Evolutionary conservation across 768 basidiomycete genomes (phyloP).

Genomic region (Ramaria rubella): DNA sequence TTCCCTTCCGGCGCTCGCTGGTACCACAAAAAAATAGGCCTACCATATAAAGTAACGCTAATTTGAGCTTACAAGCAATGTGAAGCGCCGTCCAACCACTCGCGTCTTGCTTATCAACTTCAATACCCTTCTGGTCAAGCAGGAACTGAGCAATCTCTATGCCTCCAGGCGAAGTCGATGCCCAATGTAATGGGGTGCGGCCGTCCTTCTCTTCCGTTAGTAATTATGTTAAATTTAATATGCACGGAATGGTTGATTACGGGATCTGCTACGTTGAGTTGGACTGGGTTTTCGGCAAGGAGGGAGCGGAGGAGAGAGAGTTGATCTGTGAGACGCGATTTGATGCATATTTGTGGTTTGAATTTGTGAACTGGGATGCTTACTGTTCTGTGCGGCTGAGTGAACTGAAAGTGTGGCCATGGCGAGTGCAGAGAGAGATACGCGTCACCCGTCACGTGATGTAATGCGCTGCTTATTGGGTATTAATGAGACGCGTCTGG

Average conservation of each 20-base stretch:
- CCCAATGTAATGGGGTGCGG: conserved; percentile 82
- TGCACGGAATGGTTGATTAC: conserved; percentile 30
- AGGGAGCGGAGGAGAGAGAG: conserved; percentile 61
- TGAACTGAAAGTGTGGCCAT: conserved; percentile 51
- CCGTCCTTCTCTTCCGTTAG: conserved; percentile 49
- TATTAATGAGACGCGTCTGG: too few species aligned
- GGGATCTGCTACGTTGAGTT: conserved; percentile 55
- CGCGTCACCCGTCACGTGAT: conserved; percentile 10
- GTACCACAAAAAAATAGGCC: conserved; percentile 7
- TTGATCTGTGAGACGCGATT: conserved; percentile 50
- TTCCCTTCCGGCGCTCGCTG: conserved; percentile 79
- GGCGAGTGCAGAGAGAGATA: background rate
- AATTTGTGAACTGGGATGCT: conserved; percentile 13
- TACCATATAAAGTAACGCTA: background rate
- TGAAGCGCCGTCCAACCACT: conserved; percentile 76
- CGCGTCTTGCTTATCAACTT: conserved; percentile 58
- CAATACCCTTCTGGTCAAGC: conserved; percentile 55
- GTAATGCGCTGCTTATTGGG: too few species aligned
- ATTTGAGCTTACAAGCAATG: conserved; percentile 50
- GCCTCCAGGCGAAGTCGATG: conserved; percentile 60
- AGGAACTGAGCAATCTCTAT: conserved; percentile 61
- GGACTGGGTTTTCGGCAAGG: conserved; percentile 51
- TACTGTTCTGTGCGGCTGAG: conserved; percentile 65
- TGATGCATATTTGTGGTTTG: background rate
- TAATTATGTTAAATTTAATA: background rate